Base-by-base conservation (phyloP, 129 eudicot genomes). In the Centaurea solstitialis region DNA sequence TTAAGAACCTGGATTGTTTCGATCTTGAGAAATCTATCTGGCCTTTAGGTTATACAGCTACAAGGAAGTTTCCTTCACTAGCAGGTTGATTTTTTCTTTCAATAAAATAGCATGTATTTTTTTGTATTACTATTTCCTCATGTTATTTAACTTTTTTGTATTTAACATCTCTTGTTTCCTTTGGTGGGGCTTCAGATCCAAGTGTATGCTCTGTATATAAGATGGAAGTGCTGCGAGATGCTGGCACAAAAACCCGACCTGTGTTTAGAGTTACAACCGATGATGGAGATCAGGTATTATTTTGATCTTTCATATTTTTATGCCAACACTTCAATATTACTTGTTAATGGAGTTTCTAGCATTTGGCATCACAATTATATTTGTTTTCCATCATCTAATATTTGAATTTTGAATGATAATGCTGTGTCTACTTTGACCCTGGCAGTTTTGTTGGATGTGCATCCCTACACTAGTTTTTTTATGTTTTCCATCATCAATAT, bases 181-280 rank as follows among this genome's bases (percentile, higher is more conserved):
- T 47, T 72, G 50, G 30, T 72, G 43, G 75, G 70, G 76, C 9
- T 75, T 70, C 87, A 93, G 98, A 93, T 87, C 89, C 92, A 69
- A 86, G 88, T 81, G 73, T 86, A 71, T 64, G 68, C 74, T 65
- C 85, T 62, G 76, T 74, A 62, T 93, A 91, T 83, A 91, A 82
- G 90, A 93, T 93, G 98, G 94, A 93, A 85, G 98, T 93, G 22
- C 83, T 89, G 64, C 76, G 94, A 93, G 92, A 91, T 86, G 75
- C 84, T 78, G 91, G 75, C 78, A 57, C 87, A 76, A 89, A 86
- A 86, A 74, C 79, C 38, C 86, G 83, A 82, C 92, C 88, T 57
- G 82, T 93, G 43, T 93, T 93, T 86, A 91, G 87, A 83, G 93
- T 93, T 86, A 93, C 98, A 68, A 79, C 91, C 37, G 92, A 91